Conservation (phyloP, 2,329 filamentous ascomycete genomes). For the Rhytidhysteron rufulum region DNA sequence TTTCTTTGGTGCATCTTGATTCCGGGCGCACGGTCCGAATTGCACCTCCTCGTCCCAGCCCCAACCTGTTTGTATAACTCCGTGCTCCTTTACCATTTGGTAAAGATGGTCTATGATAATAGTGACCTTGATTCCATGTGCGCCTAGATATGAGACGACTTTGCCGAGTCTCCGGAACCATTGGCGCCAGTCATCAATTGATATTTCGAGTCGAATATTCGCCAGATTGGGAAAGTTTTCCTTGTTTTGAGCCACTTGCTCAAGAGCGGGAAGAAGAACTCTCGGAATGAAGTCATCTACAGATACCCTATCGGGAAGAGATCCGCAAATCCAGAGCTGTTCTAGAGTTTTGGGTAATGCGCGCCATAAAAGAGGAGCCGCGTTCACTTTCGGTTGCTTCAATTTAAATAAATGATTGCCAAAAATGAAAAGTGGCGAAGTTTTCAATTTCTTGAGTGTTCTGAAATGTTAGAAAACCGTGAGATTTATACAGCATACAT, state of each 20-base stretch:
- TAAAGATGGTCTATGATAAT: no score
- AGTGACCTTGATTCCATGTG: no score
- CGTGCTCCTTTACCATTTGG: no score
- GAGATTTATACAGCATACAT: no score
- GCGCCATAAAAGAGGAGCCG: background rate
- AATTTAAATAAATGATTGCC: conserved; percentile 1
- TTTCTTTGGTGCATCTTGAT: background rate
- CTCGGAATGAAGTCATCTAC: no score
- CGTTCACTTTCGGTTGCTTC: conserved; percentile 3
- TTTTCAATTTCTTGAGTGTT: conserved; percentile 5
- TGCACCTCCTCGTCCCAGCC: background rate
- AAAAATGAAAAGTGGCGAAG: conserved; percentile 8
- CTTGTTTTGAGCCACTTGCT: conserved; percentile 2
- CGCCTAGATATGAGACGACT: no score
- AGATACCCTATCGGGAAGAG: background rate
- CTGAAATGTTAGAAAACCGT: conserved; percentile 3
- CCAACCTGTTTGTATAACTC: background rate
- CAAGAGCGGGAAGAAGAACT: conserved; percentile 2
- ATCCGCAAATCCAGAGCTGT: conserved; percentile 6
- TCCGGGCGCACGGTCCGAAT: background rate
- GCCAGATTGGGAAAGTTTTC: conserved; percentile 1
- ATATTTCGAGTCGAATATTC: conserved; percentile 1
- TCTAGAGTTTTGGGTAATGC: background rate
- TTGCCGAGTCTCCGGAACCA: no score
- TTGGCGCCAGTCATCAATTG: background rate